Evolutionary conservation across 1,284 basidiomycete genomes (phyloP).

Genomic region (Fomitiporia mediterranea): DNA sequence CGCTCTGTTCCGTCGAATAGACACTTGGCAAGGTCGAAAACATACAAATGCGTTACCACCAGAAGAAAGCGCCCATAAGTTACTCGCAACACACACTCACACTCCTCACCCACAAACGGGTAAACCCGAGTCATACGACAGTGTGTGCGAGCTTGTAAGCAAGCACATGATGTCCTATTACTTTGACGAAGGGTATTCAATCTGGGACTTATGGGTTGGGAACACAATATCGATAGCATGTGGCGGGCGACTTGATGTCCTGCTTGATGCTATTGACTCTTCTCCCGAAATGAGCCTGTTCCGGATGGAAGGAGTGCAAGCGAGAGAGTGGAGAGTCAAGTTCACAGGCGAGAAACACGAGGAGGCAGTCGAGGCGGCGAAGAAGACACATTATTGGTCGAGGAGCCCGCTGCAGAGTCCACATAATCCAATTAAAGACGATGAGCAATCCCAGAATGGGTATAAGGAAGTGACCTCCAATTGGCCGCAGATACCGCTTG

Average conservation of each 20-base stretch:
- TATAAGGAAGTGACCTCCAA: too few species aligned
- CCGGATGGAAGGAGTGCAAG: not conserved
- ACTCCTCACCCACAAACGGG: conserved; percentile 43
- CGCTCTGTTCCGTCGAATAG: conserved; percentile 58
- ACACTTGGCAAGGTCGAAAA: conserved; percentile 28
- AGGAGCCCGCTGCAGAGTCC: not conserved
- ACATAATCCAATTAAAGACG: not conserved
- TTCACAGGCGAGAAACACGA: conserved; percentile 11
- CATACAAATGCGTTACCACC: conserved; percentile 21
- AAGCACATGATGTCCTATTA: conserved; percentile 10
- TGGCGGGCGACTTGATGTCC: conserved; percentile 13
- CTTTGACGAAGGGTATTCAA: conserved; percentile 8
- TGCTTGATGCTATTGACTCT: conserved; percentile 6
- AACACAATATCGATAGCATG: conserved; percentile 14
- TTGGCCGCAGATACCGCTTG: not conserved
- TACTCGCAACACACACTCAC: conserved; percentile 50
- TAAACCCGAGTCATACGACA: conserved; percentile 35
- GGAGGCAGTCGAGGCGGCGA: conserved; percentile 7
- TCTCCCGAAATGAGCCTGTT: not conserved
- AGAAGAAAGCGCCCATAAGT: conserved; percentile 36
- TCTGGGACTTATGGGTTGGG: conserved; percentile 18
- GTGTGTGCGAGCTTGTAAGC: not conserved
- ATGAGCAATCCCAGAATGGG: not conserved
- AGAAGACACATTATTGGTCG: not conserved
- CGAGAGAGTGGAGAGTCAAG: conserved; percentile 14